A percentile compares a stretch with the other conserved stretches of the same genome.
Evolutionary conservation across 1,139 yeast species (phyloP).

Genomic region (Pichia sp.): DNA sequence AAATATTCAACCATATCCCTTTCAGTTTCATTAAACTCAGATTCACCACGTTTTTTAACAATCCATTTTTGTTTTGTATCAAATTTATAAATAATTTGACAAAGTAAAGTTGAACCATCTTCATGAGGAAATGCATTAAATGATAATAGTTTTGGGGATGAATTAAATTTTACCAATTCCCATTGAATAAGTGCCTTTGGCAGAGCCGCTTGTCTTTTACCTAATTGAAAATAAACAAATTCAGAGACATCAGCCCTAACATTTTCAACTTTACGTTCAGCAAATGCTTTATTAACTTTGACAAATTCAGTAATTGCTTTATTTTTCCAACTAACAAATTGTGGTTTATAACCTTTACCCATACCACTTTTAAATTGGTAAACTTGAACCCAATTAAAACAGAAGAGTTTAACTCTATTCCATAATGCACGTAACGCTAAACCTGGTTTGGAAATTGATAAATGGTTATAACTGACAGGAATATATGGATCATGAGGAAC

Average conservation of each 20-base stretch:
- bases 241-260: constrained; percentile 44
- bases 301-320: constrained; percentile 62
- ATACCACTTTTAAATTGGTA: constrained; percentile 59
- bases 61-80: constrained; percentile 66
- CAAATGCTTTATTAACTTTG: constrained; percentile 63
- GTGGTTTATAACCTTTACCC: constrained; percentile 47
- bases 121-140: constrained; percentile 58
- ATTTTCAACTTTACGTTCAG: constrained; percentile 39
- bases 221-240: constrained; percentile 57
- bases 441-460: constrained; percentile 41
- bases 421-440: constrained; percentile 33
- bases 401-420: constrained; percentile 48
- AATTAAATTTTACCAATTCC: constrained; percentile 67
- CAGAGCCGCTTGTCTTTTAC: constrained; percentile 44
- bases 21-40: constrained; percentile 35
- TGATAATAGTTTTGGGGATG: constrained; percentile 64
- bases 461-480: constrained; percentile 41
- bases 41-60: constrained; percentile 41
- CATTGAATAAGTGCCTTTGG: constrained; percentile 64
- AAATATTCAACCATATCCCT: constrained; percentile 66
- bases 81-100: constrained; percentile 74
- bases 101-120: constrained; percentile 45
- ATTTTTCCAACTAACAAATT: constrained; percentile 67
- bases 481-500: constrained; percentile 42
- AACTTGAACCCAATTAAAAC: constrained; percentile 59